Evolutionary conservation across 179 eudicot species (phyloP).

Genomic region (Beta lomatogona): DNA sequence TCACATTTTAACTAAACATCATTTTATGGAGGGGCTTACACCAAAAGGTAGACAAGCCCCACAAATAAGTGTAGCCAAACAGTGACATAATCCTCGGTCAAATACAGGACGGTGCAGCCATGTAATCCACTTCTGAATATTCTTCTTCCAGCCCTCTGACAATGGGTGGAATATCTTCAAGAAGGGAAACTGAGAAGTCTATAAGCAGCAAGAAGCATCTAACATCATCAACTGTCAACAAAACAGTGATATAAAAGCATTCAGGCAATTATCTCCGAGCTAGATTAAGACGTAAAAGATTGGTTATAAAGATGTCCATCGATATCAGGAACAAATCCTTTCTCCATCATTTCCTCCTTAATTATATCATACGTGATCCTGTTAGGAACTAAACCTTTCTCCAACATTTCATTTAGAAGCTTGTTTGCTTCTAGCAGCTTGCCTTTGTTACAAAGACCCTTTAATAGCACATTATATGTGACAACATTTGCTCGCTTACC

Average conservation of each 20-base stretch:
- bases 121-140: neutral
- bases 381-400: slow-evolving; percentile 49
- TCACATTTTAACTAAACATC: neutral
- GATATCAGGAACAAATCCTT: slow-evolving; percentile 50
- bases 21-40: slow-evolving; percentile 59
- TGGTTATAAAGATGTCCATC: slow-evolving; percentile 50
- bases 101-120: neutral
- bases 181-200: neutral
- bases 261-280: neutral
- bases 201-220: neutral
- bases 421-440: slow-evolving; percentile 47
- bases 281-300: slow-evolving; percentile 20
- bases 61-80: neutral
- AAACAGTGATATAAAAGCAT: neutral
- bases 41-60: neutral
- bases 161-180: neutral
- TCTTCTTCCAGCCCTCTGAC: neutral
- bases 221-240: neutral
- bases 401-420: slow-evolving; percentile 52
- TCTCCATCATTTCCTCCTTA: slow-evolving; percentile 50
- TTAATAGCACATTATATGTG: slow-evolving; percentile 46
- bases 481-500: slow-evolving; percentile 47
- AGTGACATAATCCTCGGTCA: neutral
- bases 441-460: slow-evolving; percentile 39
- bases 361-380: slow-evolving; percentile 45